A percentile compares a stretch with the other conserved stretches of the same genome.
These are phyloP conservation scores for Fusarium hostae DNA, from an alignment of 2,329 filamentous ascomycete genomes.

Conservation along the genomic window DNA sequence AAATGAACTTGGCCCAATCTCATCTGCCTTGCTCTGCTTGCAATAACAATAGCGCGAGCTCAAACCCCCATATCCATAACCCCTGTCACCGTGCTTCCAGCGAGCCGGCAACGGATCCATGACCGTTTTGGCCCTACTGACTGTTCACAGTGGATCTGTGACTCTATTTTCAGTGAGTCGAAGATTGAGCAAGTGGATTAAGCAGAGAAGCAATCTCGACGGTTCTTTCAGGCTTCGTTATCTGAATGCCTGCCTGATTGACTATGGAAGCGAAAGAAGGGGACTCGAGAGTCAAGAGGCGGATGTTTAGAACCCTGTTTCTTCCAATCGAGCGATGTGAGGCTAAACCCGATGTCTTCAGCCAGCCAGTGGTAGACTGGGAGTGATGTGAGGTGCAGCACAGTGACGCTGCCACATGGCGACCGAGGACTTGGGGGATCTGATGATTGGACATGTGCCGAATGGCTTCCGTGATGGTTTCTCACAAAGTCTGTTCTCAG, in stretches of 20 bases:
- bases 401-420: conserved; percentile 42
- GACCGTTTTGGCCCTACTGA: conserved; percentile 34
- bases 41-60: conserved; percentile 42
- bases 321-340: conserved; percentile 26
- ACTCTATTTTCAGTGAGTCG: conserved; percentile 39
- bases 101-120: conserved; percentile 44
- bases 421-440: conserved; percentile 24
- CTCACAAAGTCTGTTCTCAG: not conserved
- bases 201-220: conserved; percentile 34
- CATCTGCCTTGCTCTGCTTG: conserved; percentile 40
- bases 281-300: not conserved
- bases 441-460: conserved; percentile 28
- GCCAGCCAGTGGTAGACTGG: conserved; percentile 1
- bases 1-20: conserved; percentile 40
- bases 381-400: conserved; percentile 30
- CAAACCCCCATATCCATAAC: conserved; percentile 32
- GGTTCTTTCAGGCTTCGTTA: conserved; percentile 21
- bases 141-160: conserved; percentile 37
- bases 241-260: conserved; percentile 19
- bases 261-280: conserved; percentile 8
- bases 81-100: conserved; percentile 39
- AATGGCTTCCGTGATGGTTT: conserved; percentile 15
- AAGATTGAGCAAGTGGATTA: conserved; percentile 34
- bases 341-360: conserved; percentile 24
- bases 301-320: conserved; percentile 10